Conservation (phyloP, 306 rosid species). For the Herpetospermum pedunculosum region DNA sequence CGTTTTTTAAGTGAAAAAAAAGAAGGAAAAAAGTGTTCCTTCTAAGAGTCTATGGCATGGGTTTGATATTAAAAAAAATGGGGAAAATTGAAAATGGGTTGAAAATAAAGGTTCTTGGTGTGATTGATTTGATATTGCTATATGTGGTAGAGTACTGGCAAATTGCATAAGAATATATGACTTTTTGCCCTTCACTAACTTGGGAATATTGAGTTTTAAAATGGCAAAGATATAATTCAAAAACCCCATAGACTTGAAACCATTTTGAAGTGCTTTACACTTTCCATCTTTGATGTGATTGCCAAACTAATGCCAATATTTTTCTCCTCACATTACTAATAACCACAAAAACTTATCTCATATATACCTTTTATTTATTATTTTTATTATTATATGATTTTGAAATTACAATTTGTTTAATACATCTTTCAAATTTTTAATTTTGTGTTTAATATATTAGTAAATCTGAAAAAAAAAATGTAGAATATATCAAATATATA, state of each 20-base stretch:
- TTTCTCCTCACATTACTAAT: background rate
- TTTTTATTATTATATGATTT: too few relatives aligned
- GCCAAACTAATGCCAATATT: background rate
- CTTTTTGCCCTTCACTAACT: slow-evolving; percentile 1
- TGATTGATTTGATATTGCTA: slow-evolving; percentile 10
- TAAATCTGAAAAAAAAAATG: background rate
- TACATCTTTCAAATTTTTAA: background rate
- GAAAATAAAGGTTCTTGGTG: background rate
- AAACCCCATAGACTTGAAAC: background rate
- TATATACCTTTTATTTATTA: background rate
- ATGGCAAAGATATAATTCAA: background rate
- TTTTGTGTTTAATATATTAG: too few relatives aligned
- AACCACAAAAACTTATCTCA: background rate
- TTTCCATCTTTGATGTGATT: background rate
- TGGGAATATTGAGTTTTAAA: slow-evolving; percentile 6
- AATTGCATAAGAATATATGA: slow-evolving; percentile 8
- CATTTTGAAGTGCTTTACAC: background rate
- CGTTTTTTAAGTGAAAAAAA: too few relatives aligned
- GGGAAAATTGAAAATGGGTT: background rate
- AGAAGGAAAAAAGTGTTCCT: too few relatives aligned
- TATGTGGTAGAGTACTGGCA: background rate
- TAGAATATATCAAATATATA: too few relatives aligned
- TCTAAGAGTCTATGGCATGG: too few relatives aligned
- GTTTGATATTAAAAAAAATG: background rate
- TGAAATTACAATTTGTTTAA: background rate